Percentiles rank a stretch among this genome's conserved stretches.
These are phyloP conservation scores for Metschnikowia cubensis DNA, from an alignment of 805 yeast species.

Conservation along the genomic window DNA sequence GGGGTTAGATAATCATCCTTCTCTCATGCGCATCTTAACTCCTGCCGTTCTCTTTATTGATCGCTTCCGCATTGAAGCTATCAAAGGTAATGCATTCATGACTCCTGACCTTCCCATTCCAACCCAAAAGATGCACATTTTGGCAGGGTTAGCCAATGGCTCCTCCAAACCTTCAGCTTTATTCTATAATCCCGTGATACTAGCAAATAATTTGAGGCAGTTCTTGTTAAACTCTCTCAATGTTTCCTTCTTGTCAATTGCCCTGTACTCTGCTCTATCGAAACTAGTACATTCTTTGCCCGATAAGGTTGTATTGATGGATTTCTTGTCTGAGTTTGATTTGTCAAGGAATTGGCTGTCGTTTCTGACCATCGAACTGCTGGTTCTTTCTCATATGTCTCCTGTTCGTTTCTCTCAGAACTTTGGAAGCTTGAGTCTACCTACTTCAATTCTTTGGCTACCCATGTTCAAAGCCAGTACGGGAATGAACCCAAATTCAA, in stretches of 20 bases:
- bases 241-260: conserved; percentile 11
- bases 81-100: neutral
- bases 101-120: conserved; percentile 8
- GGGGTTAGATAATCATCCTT: conserved; percentile 4
- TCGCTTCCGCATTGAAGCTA: conserved; percentile 5
- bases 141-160: neutral
- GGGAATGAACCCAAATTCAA: conserved; percentile 5
- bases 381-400: neutral
- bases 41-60: conserved; percentile 7
- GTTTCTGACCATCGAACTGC: conserved; percentile 3
- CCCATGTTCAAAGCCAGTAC: conserved; percentile 15
- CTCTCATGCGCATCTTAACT: conserved; percentile 9
- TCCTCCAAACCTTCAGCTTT: conserved; percentile 4
- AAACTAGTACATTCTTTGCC: neutral
- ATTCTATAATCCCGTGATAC: conserved; percentile 9
- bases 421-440: neutral
- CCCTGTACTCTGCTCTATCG: neutral
- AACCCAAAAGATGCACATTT: neutral
- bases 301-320: conserved; percentile 5
- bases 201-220: conserved; percentile 4
- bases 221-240: conserved; percentile 8
- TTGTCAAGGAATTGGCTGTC: neutral
- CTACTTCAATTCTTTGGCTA: conserved; percentile 17
- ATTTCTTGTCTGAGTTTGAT: neutral
- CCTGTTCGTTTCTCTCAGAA: neutral